These are phyloP conservation scores for Bacidia rubella DNA, from an alignment of 495 filamentous ascomycete genomes.

Conservation along the genomic window DNA sequence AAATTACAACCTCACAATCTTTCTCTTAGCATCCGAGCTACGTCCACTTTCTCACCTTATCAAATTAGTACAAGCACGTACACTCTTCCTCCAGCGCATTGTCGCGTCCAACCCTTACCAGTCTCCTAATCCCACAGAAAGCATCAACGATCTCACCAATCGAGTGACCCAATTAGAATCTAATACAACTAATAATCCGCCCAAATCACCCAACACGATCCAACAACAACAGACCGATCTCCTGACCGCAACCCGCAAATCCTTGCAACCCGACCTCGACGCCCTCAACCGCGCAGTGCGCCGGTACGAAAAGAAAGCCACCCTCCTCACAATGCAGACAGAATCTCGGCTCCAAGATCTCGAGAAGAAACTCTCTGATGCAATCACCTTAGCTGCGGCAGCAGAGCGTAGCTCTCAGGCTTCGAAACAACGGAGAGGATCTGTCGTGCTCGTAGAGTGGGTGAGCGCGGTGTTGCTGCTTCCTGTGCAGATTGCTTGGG, in stretches of 20 bases:
- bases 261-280: conserved; percentile 70
- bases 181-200: conserved; percentile 16
- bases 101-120: conserved; percentile 41
- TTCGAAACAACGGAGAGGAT: conserved; percentile 6
- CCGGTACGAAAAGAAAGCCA: conserved; percentile 84
- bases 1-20: conserved; percentile 88
- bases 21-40: conserved; percentile 76
- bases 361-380: conserved; percentile 58
- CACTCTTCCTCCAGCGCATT: conserved; percentile 68
- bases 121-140: conserved; percentile 26
- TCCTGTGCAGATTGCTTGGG: conserved; percentile 22
- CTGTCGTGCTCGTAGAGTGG: conserved; percentile 20
- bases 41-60: conserved; percentile 69
- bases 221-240: conserved; percentile 31
- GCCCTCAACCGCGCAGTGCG: conserved; percentile 80
- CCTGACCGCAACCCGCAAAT: conserved; percentile 45
- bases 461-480: conserved; percentile 17
- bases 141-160: conserved; percentile 42
- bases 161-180: conserved; percentile 63
- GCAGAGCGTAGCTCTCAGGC: conserved; percentile 40
- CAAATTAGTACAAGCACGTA: conserved; percentile 63
- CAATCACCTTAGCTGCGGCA: conserved; percentile 63
- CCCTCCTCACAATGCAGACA: conserved; percentile 55
- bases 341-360: conserved; percentile 60
- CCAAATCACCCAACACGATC: conserved; percentile 19